Base-by-base conservation (phyloP, 441 rosid genomes). In the Flueggea neowawraea region DNA sequence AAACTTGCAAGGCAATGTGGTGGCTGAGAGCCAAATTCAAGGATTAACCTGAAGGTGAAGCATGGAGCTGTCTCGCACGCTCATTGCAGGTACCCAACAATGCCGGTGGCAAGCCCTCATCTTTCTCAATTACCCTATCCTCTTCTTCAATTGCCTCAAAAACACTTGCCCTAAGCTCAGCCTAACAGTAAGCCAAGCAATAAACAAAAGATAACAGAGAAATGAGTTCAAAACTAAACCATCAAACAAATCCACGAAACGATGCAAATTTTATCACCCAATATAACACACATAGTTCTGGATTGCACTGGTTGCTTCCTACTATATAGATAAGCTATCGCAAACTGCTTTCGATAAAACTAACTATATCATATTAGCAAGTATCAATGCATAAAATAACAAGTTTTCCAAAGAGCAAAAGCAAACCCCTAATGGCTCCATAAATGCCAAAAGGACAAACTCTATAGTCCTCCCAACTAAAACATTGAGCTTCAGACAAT, bases 141-240 rank as follows among this genome's bases (percentile, higher is more conserved):
- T 91, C 99, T 77, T 91, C 96, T 78, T 95, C 99, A 12, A 95
- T 95, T 66, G 99, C 99, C 78, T 91, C 99, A 66, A 95, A 95
- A 5, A 95, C 98, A 79, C 96, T 91, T 47, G 96, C 96, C 63
- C 97, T 85, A 2, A 95, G 89, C 83, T 95, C 99, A 76, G 97
- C 97, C 99, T 95, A 64, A 39, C 53, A 72, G 51, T 4, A 52
- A 31, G 53, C 14, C 32, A 39, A 52, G 50, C 16, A 36, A 39
- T 14, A 52, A 45, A 52, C n/a, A 15, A 53, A 45, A 36, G 15
- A 50, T 16, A 64, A 44, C 43, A 60, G 22, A 32, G 31, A 54
- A 16, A 11, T 31, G 44, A 15, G 4, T 15, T 33, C 55, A 56
- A 53, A 61, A 2, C 63, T 43, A 16, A 6, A 41, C 4, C 50